Evolutionary conservation across 2,329 filamentous ascomycete species (phyloP).

Genomic region (Cladophialophora bantiana): DNA sequence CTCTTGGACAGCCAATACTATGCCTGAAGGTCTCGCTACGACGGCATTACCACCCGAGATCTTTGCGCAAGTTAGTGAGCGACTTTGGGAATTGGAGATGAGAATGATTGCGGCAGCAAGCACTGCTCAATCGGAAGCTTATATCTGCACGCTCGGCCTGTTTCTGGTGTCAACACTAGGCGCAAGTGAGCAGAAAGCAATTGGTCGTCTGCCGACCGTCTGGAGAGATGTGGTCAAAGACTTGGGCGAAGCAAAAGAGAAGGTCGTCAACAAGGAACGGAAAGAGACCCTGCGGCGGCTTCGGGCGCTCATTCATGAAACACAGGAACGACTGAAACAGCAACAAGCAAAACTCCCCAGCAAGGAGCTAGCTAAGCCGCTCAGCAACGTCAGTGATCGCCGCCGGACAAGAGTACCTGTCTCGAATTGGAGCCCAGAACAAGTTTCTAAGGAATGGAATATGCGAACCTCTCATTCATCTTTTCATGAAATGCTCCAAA

Average conservation of each 20-base stretch:
- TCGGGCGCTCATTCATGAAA: constrained; percentile 51
- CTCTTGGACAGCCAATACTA: constrained; percentile 72
- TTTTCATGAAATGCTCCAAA: constrained; percentile 81
- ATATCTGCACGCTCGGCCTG: constrained; percentile 78
- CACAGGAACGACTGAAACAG: constrained; percentile 62
- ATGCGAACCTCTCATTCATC: constrained; percentile 27
- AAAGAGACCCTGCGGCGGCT: constrained; percentile 72
- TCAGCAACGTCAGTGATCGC: neutral
- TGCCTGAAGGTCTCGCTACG: constrained; percentile 62
- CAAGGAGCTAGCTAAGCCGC: constrained; percentile 41
- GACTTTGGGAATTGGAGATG: constrained; percentile 73
- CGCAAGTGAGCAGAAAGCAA: constrained; percentile 83
- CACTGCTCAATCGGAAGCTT: constrained; percentile 82
- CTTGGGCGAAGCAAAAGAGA: constrained; percentile 73
- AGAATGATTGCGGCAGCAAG: constrained; percentile 75
- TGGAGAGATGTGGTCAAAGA: constrained; percentile 91
- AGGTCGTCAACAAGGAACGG: constrained; percentile 72
- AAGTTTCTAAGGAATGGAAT: constrained; percentile 34
- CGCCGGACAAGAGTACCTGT: constrained; percentile 20
- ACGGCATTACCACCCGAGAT: constrained; percentile 51
- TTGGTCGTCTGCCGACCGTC: constrained; percentile 74
- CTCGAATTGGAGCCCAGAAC: constrained; percentile 22
- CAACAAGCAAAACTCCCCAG: constrained; percentile 52
- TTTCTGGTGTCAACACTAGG: constrained; percentile 82
- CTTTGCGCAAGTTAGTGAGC: constrained; percentile 53